phyloP scores from a whole-genome alignment of 352 stramenopile genomes.

The Nothophytophthora sp. region DNA sequence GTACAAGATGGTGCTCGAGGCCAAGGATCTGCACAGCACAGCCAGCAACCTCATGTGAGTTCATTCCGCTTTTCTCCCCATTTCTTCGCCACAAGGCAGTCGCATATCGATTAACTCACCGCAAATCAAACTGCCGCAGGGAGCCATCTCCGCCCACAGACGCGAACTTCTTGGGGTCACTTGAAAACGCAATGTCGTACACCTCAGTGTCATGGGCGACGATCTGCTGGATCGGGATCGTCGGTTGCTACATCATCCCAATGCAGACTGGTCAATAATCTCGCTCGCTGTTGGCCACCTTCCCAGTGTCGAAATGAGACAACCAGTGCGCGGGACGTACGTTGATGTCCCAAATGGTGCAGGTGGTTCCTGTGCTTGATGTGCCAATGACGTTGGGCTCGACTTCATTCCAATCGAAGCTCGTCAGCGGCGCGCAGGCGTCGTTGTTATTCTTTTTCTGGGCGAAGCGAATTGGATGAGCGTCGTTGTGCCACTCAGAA shows the following conservation, averaged over 20 bases:
- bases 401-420: constrained; percentile 98
- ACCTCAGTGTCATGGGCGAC: constrained; percentile 99
- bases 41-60: background rate
- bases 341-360: constrained; percentile 99
- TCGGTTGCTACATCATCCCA: constrained; percentile 45
- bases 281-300: no score
- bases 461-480: constrained; percentile 5
- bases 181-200: constrained; percentile 97
- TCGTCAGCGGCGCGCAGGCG: constrained; percentile 96
- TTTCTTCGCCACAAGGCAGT: background rate
- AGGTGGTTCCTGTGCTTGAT: constrained; percentile 97
- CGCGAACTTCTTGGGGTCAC: constrained; percentile 94
- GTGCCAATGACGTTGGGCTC: constrained; percentile 97
- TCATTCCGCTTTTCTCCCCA: background rate
- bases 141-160: constrained; percentile 97
- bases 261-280: background rate
- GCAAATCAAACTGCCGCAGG: constrained; percentile 97
- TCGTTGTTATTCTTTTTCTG: constrained; percentile 73
- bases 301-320: background rate
- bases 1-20: constrained; percentile 97
- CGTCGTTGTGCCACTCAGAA: background rate
- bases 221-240: constrained; percentile 91
- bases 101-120: constrained; percentile 42
- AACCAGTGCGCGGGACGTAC: constrained; percentile 38
- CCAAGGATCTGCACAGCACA: constrained; percentile 47